Base-by-base conservation (phyloP, 331 rosid genomes). In the Arachis monticola region DNA sequence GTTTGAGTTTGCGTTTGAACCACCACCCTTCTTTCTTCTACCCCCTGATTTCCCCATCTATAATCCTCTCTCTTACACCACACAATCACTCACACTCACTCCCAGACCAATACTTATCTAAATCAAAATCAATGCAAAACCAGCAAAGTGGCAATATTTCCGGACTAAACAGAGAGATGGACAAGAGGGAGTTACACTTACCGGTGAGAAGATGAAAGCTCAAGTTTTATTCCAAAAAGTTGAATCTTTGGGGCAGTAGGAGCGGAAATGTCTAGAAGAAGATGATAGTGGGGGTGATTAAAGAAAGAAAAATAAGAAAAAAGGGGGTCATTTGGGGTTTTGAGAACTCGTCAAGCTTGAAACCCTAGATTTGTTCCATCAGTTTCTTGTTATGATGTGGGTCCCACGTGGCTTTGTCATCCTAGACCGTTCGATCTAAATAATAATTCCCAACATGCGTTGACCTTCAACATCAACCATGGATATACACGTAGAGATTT, bases 11-110 rank as follows among this genome's bases (percentile, higher is more conserved):
- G 40, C 5, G 40, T 35, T 35, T 35, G 86, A 67, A 72, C 73
- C 86, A 78, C 85, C 91, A 77, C 91, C 89, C 89, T 90, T 95
- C 93, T 95, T 92, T 84, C 80, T 95, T 73, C 92, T 89, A 73
- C 80, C 83, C 83, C 98, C 98, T 5, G 97, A 92, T 83, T 92
- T 95, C 89, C 99, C 98, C 99, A 95, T 94, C 44, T 72, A 57
- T 31, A 35, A 41, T 48, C 40, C 69, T 17, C 72, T 55, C 11
- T 53, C 31, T 14, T 22, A 5, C 27, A n/a, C 2, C 40, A 2
- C 40, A 35, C 40, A 35, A 35, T 53, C 59, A 4, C 59, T 5
- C 7, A 51, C 11, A 38, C 27, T 64, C 44, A 56, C 55, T 58
- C 59, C 50, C 53, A 61, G 73, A 56, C 13, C 8, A 53, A 32